phyloP scores from a whole-genome alignment of 2,329 filamentous ascomycete species.

The Thielaviopsis musarum region DNA sequence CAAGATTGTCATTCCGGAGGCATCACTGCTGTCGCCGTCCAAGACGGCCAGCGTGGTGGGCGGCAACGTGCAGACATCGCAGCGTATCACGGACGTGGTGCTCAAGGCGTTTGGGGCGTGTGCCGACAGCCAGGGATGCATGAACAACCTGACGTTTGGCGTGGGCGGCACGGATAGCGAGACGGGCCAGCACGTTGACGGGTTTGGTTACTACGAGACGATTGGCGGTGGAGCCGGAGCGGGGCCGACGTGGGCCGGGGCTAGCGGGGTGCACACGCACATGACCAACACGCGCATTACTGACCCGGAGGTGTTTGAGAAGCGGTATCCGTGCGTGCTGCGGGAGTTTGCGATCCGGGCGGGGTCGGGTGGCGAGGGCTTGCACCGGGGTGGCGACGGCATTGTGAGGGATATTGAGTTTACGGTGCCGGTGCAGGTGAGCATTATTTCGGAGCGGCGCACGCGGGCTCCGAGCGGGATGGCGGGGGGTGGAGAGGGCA shows the following conservation, averaged over 20 bases:
- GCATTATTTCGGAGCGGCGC: slow-evolving; percentile 60
- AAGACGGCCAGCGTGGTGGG: slow-evolving; percentile 67
- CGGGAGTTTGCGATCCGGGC: slow-evolving; percentile 50
- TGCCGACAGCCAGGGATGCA: slow-evolving; percentile 63
- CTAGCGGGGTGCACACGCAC: slow-evolving; percentile 28
- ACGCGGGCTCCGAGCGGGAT: slow-evolving; percentile 58
- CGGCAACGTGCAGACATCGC: slow-evolving; percentile 48
- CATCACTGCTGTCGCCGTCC: slow-evolving; percentile 58
- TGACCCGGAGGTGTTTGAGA: slow-evolving; percentile 28
- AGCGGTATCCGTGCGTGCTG: slow-evolving; percentile 52
- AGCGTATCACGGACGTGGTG: slow-evolving; percentile 28
- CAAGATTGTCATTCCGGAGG: slow-evolving; percentile 53
- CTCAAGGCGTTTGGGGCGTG: slow-evolving; percentile 62
- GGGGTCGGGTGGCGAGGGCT: slow-evolving; percentile 47
- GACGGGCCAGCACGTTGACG: slow-evolving; percentile 20
- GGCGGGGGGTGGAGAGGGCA: slow-evolving; percentile 62
- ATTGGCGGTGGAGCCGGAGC: slow-evolving; percentile 48
- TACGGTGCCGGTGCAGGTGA: slow-evolving; percentile 57
- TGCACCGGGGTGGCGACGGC: slow-evolving; percentile 55
- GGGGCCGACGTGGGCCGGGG: slow-evolving; percentile 34
- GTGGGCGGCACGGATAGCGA: slow-evolving; percentile 36
- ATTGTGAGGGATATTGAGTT: slow-evolving; percentile 68
- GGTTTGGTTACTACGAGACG: slow-evolving; percentile 44
- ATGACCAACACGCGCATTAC: slow-evolving; percentile 73
- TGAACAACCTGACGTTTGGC: slow-evolving; percentile 72